These are phyloP conservation scores for Trichoderma sp. DNA, from an alignment of 2,329 filamentous ascomycete genomes.

Conservation along the genomic window DNA sequence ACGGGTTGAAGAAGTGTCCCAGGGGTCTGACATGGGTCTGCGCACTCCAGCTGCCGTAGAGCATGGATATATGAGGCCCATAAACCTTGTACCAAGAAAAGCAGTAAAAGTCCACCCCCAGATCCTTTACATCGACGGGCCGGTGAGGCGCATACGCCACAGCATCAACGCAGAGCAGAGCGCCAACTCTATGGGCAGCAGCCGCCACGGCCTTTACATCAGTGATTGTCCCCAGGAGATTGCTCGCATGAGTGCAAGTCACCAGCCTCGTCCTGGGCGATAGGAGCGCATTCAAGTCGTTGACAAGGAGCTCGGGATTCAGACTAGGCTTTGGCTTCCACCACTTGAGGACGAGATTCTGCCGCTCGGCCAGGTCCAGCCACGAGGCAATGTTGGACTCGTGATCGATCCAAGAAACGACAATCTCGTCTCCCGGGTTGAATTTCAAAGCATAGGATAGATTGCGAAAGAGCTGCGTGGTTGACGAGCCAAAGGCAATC, in stretches of 20 bases:
- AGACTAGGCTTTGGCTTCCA: slow-evolving; percentile 59
- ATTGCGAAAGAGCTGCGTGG: slow-evolving; percentile 77
- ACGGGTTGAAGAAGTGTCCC: slow-evolving; percentile 70
- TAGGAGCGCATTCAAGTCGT: slow-evolving; percentile 62
- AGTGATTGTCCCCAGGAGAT: slow-evolving; percentile 73
- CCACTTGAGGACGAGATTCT: slow-evolving; percentile 68
- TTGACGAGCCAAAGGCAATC: slow-evolving; percentile 73
- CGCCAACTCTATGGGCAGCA: slow-evolving; percentile 53
- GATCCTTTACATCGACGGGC: slow-evolving; percentile 66
- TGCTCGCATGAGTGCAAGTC: slow-evolving; percentile 73
- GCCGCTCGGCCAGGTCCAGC: slow-evolving; percentile 67
- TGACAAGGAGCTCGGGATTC: slow-evolving; percentile 62
- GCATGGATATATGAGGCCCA: slow-evolving; percentile 72
- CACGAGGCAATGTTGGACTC: slow-evolving; percentile 78
- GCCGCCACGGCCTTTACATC: slow-evolving; percentile 61
- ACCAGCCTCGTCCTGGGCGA: slow-evolving; percentile 69
- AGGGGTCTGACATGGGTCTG: slow-evolving; percentile 59
- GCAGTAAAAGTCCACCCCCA: slow-evolving; percentile 76
- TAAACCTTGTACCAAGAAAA: slow-evolving; percentile 86
- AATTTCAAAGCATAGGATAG: slow-evolving; percentile 61
- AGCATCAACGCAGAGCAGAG: slow-evolving; percentile 73
- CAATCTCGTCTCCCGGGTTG: slow-evolving; percentile 63
- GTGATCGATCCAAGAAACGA: slow-evolving; percentile 74
- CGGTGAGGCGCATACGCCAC: slow-evolving; percentile 78
- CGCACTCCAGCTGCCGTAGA: slow-evolving; percentile 66